Evolutionary conservation across 2,329 filamentous ascomycete genomes (phyloP), one percentile per base, ranked within the genome.

Genomic region (Massarina eburnea): DNA sequence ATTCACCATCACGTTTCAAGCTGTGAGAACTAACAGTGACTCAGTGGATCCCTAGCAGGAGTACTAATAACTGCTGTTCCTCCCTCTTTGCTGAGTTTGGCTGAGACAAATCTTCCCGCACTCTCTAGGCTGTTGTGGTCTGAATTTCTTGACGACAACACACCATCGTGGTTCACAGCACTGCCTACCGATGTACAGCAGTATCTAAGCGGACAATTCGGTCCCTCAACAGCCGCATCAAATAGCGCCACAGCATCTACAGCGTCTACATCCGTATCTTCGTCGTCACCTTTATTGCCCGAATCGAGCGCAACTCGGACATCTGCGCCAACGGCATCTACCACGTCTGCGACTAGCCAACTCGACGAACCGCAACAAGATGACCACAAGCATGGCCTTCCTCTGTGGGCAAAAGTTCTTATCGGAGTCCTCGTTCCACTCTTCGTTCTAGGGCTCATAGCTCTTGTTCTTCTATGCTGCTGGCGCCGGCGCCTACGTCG

Each of bases 391-490:
- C n/a, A 17, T 15, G 47, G 47, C 35, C 43, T 53, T 8, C 41
- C 50, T n/a, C 29, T 43, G 20, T 41, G 41, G 37, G 41, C 43
- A 7, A 55, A 57, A 32, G 45, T 53, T 17, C 35, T 45, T 35
- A 48, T 57, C 14, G 55, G 55, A 17, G 39, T 59, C n/a, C 49
- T 48, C 30, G 40, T 83, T 8, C 81, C 80, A 2, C 71, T 83
- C 21, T 79, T 80, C 2, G 79, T 83, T 4, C 64, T 83, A 3
- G 80, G 79, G 38, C 80, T 85, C 18, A 21, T 38, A 24, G 39
- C 46, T 6, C 18, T 34, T 19, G 8, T 49, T 6, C 17, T 52
- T 12, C 22, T 39, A 18, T 50, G 43, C 17, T 47, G 43, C 22
- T 15, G 26, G 24, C 49, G 43, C 19, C 46, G 46, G 3, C 46